These are phyloP conservation scores for Aspergillus quadrilineatus DNA, from an alignment of 2,329 filamentous ascomycete species.

Conservation along the genomic window DNA sequence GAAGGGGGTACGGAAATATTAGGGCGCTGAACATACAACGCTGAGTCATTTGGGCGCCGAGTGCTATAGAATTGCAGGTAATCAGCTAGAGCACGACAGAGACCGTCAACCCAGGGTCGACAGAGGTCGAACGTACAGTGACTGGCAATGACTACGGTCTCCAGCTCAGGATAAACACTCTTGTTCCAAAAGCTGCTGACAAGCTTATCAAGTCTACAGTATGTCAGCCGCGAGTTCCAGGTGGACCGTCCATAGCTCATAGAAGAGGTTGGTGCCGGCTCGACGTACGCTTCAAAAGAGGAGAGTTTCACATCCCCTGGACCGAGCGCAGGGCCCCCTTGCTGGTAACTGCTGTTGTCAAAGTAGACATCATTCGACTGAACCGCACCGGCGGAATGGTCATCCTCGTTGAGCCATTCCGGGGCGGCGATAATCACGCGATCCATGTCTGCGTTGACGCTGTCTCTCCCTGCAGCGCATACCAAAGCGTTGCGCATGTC, in stretches of 20 bases:
- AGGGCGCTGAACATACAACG: neutral
- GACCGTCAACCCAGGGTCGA: too few relatives aligned
- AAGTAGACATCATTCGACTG: neutral
- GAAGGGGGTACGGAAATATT: neutral
- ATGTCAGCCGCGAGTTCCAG: too few relatives aligned
- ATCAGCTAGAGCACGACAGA: neutral
- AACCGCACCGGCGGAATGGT: neutral
- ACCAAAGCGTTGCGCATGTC: neutral
- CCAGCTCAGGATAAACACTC: neutral
- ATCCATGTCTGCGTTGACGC: conserved; percentile 2
- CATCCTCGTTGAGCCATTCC: neutral
- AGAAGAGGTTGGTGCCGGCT: too few relatives aligned
- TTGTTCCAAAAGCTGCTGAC: neutral
- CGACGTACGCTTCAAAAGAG: neutral
- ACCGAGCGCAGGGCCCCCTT: neutral
- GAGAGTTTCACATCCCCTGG: neutral
- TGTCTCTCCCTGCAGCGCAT: neutral
- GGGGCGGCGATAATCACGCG: neutral
- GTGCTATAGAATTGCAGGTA: neutral
- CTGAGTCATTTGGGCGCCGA: neutral
- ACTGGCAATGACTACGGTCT: neutral
- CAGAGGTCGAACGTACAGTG: neutral
- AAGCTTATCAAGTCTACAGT: neutral
- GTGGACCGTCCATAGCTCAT: too few relatives aligned
- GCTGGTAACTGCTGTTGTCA: neutral